These are phyloP conservation scores for Aspergillus unguis DNA, from an alignment of 2,329 filamentous ascomycete genomes.

Conservation along the genomic window DNA sequence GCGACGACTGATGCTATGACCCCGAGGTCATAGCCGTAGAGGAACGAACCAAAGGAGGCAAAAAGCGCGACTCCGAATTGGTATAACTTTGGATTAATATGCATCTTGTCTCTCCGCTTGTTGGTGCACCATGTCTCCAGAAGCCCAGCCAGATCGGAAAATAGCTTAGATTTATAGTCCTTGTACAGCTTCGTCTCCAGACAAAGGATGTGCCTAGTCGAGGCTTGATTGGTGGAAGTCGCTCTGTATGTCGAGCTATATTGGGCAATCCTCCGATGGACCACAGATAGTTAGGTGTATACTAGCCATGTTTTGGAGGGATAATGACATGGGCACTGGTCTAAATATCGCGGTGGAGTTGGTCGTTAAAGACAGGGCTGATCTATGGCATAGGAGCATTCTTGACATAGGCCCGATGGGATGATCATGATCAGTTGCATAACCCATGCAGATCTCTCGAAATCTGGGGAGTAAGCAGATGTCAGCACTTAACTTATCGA, in stretches of 20 bases:
- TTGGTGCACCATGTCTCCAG: not conserved
- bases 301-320: too few relatives aligned
- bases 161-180: not conserved
- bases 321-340: too few relatives aligned
- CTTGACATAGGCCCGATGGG: too few relatives aligned
- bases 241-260: not conserved
- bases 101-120: not conserved
- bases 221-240: constrained; percentile 5
- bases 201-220: not conserved
- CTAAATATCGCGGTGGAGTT: too few relatives aligned
- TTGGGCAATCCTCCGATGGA: constrained; percentile 3
- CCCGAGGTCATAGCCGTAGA: constrained; percentile 10
- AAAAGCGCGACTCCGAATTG: constrained; percentile 8
- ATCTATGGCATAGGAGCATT: too few relatives aligned
- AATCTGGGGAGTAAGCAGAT: too few relatives aligned
- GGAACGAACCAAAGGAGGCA: constrained; percentile 6
- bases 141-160: not conserved
- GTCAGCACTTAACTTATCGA: too few relatives aligned
- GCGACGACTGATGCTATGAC: constrained; percentile 9
- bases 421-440: too few relatives aligned
- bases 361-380: too few relatives aligned
- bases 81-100: constrained; percentile 4
- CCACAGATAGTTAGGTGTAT: not conserved
- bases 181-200: not conserved
- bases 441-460: too few relatives aligned